Base-by-base conservation (phyloP, 2,329 filamentous ascomycete genomes). In the Dothiorella sarmentorum region DNA sequence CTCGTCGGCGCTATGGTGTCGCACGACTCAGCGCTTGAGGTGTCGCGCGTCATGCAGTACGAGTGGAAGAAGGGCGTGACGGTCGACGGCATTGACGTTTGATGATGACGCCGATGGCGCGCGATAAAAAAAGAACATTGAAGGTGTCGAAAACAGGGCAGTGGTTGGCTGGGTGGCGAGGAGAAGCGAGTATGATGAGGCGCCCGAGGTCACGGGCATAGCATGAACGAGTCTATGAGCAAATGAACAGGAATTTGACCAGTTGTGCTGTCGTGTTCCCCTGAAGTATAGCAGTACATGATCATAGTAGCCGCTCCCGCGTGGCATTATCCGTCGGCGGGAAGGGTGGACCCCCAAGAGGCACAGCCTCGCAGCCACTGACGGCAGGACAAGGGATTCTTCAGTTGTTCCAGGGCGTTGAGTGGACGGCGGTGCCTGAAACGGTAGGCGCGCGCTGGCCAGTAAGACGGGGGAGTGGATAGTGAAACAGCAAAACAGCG, bases 41-140 rank as follows among this genome's bases (percentile, higher is more conserved):
- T 90, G 64, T 87, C 88, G 69, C 83, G 86, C 63, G 67, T 83
- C 64, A 85, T 94, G 80, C 88, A 93, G 78, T 89, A 92, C 80
- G 85, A 82, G 69, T 96, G 91, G 91, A 83, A 84, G 73, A 93
- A 92, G 85, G 90, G 90, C 66, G 80, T 89, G 71, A 89, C 91
- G 66, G 87, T 93, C 66, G 89, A 93, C 72, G 89, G 89, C 63
- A 85, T 92, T 72, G 90, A 94, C 76, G 89, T 94, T 73, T 93
- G 85, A 57, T 33, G 42, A 29, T 29, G 53, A 7, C 35, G 44
- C 3, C 22, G 27, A 17, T 29, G 31, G 47, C 31, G 47, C 47
- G 47, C 47, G 47, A 52, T 35, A 27, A 38, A 52, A 51, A 52
- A 52, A 52, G 47, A 52, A n/a, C n/a, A n/a, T n/a, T n/a, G n/a